Evolutionary conservation across 2,329 filamentous ascomycete species (phyloP).

Genomic region (Paraphoma chrysanthemicola): DNA sequence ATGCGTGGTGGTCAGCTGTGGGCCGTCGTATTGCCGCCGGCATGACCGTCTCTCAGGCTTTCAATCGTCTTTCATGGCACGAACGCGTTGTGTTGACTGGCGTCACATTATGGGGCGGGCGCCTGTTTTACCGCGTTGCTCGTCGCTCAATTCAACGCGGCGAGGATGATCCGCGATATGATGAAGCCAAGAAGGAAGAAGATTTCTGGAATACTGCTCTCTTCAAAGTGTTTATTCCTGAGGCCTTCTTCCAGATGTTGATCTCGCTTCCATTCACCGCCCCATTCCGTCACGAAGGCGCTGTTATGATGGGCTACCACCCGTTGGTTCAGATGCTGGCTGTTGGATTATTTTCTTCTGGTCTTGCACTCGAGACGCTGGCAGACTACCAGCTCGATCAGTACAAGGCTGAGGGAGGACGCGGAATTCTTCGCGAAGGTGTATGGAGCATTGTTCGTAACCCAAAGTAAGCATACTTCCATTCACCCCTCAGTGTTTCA

Average conservation of each 20-base stretch:
- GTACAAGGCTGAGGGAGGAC: conserved; percentile 54
- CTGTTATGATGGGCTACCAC: conserved; percentile 47
- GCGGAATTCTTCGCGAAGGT: conserved; percentile 59
- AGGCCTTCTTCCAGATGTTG: conserved; percentile 63
- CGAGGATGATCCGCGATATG: conserved; percentile 65
- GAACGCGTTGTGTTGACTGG: conserved; percentile 64
- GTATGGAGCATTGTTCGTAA: conserved; percentile 69
- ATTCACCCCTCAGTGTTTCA: no score
- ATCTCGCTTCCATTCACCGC: conserved; percentile 65
- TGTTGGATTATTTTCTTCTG: conserved; percentile 64
- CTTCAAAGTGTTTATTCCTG: conserved; percentile 63
- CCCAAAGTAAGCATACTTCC: conserved; percentile 69
- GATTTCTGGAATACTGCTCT: conserved; percentile 66
- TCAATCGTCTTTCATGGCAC: conserved; percentile 58
- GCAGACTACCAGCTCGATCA: conserved; percentile 64
- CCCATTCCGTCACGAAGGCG: conserved; percentile 58
- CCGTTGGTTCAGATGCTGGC: conserved; percentile 49
- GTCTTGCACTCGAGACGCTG: conserved; percentile 62
- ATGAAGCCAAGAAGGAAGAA: conserved; percentile 57
- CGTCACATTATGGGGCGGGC: conserved; percentile 64
- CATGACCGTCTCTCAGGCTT: conserved; percentile 55
- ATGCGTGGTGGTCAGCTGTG: conserved; percentile 67
- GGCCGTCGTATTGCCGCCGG: conserved; percentile 59
- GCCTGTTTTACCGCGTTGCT: conserved; percentile 63
- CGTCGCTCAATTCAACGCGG: conserved; percentile 58